Evolutionary conservation across 176 grass and related monocot species (phyloP).

Genomic region (Otatea glauca): DNA sequence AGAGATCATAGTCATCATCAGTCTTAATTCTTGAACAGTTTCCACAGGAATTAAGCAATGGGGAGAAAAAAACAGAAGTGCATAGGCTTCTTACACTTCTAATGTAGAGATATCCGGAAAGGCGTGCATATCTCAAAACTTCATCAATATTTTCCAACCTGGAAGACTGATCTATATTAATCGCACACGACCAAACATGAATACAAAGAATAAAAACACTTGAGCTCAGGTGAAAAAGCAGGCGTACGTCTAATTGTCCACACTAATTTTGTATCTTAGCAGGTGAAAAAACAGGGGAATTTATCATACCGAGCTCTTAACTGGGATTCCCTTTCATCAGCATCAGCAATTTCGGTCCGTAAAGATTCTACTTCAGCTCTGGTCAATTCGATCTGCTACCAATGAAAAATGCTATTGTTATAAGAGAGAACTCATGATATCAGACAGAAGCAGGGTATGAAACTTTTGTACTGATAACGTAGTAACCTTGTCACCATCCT

Average conservation of each 20-base stretch:
- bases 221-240: background rate
- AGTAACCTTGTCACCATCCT: slow-evolving; percentile 87
- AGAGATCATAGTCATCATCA: background rate
- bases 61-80: background rate
- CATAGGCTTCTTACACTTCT: slow-evolving; percentile 64
- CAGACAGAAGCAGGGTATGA: background rate
- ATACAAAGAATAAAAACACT: background rate
- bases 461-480: background rate
- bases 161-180: background rate
- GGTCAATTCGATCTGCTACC: slow-evolving; percentile 66
- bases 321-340: slow-evolving; percentile 82
- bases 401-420: background rate
- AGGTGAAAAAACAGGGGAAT: background rate
- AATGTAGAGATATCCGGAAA: slow-evolving; percentile 87
- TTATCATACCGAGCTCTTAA: slow-evolving; percentile 84
- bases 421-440: background rate
- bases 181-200: background rate
- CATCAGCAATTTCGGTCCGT: slow-evolving; percentile 69
- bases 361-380: slow-evolving; percentile 83
- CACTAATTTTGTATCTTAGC: background rate
- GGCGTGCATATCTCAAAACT: slow-evolving; percentile 73
- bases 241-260: background rate
- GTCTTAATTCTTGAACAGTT: background rate
- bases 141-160: slow-evolving; percentile 89
- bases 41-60: background rate